phyloP scores from a whole-genome alignment of 1,284 basidiomycete genomes.

The Trametes versicolor region DNA sequence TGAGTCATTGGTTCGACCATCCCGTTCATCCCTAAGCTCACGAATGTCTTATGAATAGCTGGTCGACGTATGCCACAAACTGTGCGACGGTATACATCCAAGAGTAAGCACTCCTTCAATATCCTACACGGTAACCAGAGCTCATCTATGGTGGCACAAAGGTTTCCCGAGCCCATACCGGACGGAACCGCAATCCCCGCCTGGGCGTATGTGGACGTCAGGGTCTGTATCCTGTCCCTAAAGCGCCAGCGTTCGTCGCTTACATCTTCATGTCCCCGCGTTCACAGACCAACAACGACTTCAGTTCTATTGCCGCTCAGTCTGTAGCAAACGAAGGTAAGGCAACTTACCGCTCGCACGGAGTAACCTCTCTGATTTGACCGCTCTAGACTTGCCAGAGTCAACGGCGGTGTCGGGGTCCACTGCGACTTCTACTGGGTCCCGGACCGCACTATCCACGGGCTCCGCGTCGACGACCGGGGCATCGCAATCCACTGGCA shows the following conservation, averaged over 20 bases:
- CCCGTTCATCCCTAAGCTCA: background rate
- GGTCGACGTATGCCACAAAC: constrained; percentile 22
- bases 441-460: background rate
- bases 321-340: background rate
- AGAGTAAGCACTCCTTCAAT: constrained; percentile 6
- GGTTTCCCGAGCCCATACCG: constrained; percentile 23
- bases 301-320: background rate
- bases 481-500: background rate
- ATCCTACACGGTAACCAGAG: background rate
- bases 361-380: background rate
- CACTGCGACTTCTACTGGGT: background rate
- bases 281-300: background rate
- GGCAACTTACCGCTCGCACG: background rate
- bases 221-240: constrained; percentile 4
- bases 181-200: constrained; percentile 26
- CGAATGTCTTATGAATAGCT: constrained; percentile 5
- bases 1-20: background rate
- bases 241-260: background rate
- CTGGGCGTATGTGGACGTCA: constrained; percentile 31
- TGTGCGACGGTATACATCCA: constrained; percentile 20
- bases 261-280: background rate
- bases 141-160: background rate
- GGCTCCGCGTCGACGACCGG: background rate
- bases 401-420: background rate
- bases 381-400: background rate